Evolutionary conservation across 352 stramenopile species (phyloP), one percentile per base, ranked within the genome.

Genomic region (Chrysophaeum taylorii): DNA sequence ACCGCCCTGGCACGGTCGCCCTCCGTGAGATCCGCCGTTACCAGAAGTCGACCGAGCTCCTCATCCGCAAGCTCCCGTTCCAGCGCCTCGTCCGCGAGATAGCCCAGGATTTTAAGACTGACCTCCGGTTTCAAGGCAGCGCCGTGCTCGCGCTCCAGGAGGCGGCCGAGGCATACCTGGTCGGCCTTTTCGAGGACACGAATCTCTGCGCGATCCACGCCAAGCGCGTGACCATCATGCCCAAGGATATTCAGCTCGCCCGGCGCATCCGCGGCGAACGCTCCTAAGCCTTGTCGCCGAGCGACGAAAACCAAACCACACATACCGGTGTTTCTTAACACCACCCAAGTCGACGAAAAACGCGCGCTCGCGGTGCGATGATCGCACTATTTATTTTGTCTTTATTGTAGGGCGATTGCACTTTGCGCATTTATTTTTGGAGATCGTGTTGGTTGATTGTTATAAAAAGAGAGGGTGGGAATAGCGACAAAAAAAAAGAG

Each of bases 221-320:
- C 72, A 96, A 96, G 79, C 87, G 92, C 52, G 89, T 97, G 31
- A 97, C 91, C 25, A 96, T 97, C 80, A 96, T 97, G 91, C 91
- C 92, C 48, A 96, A 95, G 83, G 92, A 97, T 78, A 96, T 97
- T 53, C 91, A 96, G 81, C 82, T 96, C 9, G 90, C 90, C 29
- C 88, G 88, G 48, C 86, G 90, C 76, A 95, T 96, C 75, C 87
- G 91, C 64, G 90, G 91, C 52, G 89, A 95, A 77, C 57, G 50
- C 64, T 60, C 64, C 31, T 69, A 69, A 60, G 52, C 52, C n/a
- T n/a, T n/a, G n/a, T n/a, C n/a, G n/a, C n/a, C n/a, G n/a, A n/a
- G n/a, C n/a, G n/a, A n/a, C n/a, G n/a, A n/a, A n/a, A n/a, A n/a
- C n/a, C n/a, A n/a, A n/a, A n/a, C n/a, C n/a, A n/a, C n/a, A n/a